These are phyloP conservation scores for Backusella parvicylindrica DNA, from an alignment of 192 early-diverging fungal species.

Conservation along the genomic window DNA sequence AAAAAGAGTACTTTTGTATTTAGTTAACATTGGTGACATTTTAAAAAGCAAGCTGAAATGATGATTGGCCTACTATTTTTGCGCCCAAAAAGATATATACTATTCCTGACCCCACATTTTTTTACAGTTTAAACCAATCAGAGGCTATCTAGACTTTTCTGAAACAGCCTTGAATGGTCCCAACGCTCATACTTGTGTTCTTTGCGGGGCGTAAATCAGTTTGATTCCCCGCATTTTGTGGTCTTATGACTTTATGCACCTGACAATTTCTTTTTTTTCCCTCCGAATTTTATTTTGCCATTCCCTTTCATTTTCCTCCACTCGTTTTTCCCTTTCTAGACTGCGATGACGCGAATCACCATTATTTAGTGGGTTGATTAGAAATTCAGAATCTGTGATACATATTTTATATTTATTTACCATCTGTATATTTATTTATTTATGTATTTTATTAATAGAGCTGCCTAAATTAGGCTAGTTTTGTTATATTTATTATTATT, in stretches of 20 bases:
- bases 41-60: not conserved
- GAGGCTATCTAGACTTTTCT: not conserved
- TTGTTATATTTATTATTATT: not conserved
- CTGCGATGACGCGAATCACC: not conserved
- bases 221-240: not conserved
- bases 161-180: slow-evolving; percentile 4
- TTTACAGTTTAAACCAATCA: slow-evolving; percentile 7
- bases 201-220: not conserved
- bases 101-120: slow-evolving; percentile 9
- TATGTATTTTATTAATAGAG: not conserved
- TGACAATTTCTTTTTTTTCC: not conserved
- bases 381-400: not conserved
- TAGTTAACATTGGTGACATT: not conserved
- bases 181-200: not conserved
- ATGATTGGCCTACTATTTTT: not conserved
- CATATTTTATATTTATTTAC: not conserved
- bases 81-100: not conserved
- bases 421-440: not conserved
- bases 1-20: not conserved
- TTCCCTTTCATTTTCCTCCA: not conserved
- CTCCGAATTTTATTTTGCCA: not conserved
- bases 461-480: not conserved
- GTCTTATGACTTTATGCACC: not conserved
- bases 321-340: not conserved
- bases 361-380: not conserved